These are phyloP conservation scores for Boechera retrofracta DNA, from an alignment of 345 rosid genomes.

Conservation along the genomic window DNA sequence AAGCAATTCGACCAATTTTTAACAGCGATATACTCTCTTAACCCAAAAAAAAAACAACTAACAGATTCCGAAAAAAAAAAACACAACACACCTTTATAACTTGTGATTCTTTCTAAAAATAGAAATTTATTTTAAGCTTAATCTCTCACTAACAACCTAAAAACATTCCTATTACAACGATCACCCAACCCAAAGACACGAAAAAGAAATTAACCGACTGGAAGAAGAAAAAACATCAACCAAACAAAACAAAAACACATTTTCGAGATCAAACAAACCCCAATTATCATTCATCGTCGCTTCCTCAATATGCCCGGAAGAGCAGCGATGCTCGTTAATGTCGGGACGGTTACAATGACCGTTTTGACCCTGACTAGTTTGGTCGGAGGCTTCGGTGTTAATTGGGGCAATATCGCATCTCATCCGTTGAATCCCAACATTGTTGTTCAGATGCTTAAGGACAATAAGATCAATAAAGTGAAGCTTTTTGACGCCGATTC, in stretches of 20 bases:
- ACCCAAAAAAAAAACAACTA: conserved; percentile 16
- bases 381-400: conserved; percentile 65
- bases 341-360: conserved; percentile 37
- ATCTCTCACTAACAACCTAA: conserved; percentile 32
- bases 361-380: conserved; percentile 41
- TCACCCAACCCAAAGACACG: conserved; percentile 29
- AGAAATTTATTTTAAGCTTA: conserved; percentile 37
- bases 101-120: conserved; percentile 29
- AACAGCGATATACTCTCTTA: conserved; percentile 22
- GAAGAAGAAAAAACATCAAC: conserved; percentile 14
- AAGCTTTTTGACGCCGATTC: conserved; percentile 84
- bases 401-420: conserved; percentile 77
- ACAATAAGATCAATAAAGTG: conserved; percentile 65
- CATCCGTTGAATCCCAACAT: conserved; percentile 62
- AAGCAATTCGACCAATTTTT: background rate
- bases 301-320: conserved; percentile 39
- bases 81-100: conserved; percentile 15
- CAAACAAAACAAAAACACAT: conserved; percentile 6
- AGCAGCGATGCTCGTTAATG: conserved; percentile 41
- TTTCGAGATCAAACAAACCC: conserved; percentile 14
- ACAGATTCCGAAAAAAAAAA: conserved; percentile 27
- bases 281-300: conserved; percentile 26
- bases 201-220: conserved; percentile 20
- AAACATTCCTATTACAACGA: conserved; percentile 41
- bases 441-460: conserved; percentile 73